Percentiles rank a stretch among this genome's conserved stretches.
Evolutionary conservation across 768 basidiomycete genomes (phyloP).

Genomic region (Suillus sp.): DNA sequence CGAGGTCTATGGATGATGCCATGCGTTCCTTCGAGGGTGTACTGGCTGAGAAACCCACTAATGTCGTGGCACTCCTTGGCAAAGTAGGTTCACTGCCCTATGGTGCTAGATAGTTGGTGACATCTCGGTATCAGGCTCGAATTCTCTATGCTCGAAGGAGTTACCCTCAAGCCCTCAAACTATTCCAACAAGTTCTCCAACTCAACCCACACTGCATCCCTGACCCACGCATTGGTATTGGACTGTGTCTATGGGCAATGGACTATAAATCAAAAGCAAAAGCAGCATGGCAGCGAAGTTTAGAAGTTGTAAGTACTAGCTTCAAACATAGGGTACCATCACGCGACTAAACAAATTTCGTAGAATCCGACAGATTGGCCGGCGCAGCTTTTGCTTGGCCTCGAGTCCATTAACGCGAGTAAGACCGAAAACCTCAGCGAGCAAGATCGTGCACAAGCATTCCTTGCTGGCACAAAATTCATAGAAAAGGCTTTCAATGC

Average conservation of each 20-base stretch:
- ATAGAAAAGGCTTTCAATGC: constrained; percentile 81
- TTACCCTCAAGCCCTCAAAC: constrained; percentile 75
- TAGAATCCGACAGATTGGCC: constrained; percentile 82
- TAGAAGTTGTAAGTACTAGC: constrained; percentile 70
- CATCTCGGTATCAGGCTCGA: constrained; percentile 56
- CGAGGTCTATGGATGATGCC: constrained; percentile 80
- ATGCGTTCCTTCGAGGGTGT: constrained; percentile 80
- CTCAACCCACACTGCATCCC: constrained; percentile 80
- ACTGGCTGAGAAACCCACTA: constrained; percentile 76
- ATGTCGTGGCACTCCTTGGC: constrained; percentile 84
- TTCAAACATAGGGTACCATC: neutral
- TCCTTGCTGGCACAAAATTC: constrained; percentile 65
- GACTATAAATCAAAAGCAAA: constrained; percentile 82
- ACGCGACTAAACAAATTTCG: neutral
- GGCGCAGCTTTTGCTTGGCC: constrained; percentile 78
- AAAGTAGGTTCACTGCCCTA: constrained; percentile 53
- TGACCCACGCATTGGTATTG: constrained; percentile 95
- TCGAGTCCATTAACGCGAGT: constrained; percentile 86
- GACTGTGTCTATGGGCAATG: constrained; percentile 90
- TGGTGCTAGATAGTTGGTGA: constrained; percentile 5
- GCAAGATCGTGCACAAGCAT: constrained; percentile 60
- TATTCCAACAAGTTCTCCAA: constrained; percentile 83
- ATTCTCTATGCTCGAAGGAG: constrained; percentile 81
- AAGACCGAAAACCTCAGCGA: constrained; percentile 68
- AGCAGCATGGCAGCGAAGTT: constrained; percentile 87